Percentiles rank a stretch among this genome's conserved stretches.
These are phyloP conservation scores for Fagopyrum homotropicum DNA, from an alignment of 148 eudicot genomes.

Conservation along the genomic window DNA sequence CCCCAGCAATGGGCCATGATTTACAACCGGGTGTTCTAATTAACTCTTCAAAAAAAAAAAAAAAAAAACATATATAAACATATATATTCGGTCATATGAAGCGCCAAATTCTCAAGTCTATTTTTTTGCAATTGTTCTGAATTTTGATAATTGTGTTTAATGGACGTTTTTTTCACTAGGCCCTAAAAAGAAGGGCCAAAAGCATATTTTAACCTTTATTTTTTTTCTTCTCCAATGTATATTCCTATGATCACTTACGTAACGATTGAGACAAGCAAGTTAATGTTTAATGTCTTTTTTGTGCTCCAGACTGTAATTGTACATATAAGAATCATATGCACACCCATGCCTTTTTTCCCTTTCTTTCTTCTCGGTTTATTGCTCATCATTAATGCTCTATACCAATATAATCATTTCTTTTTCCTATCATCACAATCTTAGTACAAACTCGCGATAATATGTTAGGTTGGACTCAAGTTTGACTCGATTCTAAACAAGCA, in stretches of 20 bases:
- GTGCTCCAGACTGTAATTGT: slow-evolving; percentile 9
- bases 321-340: slow-evolving; percentile 2
- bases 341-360: not conserved
- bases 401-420: too few species aligned
- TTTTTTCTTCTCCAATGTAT: not conserved
- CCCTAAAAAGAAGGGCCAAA: not conserved
- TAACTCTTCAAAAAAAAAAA: too few species aligned
- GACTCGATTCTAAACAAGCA: too few species aligned
- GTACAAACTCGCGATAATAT: too few species aligned
- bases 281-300: not conserved
- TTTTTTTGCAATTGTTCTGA: not conserved
- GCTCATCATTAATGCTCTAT: not conserved
- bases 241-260: not conserved
- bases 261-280: slow-evolving; percentile 8
- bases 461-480: too few species aligned
- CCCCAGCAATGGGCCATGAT: too few species aligned
- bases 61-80: not conserved
- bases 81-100: slow-evolving; percentile 3
- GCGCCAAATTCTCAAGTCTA: slow-evolving; percentile 1
- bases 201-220: not conserved
- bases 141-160: not conserved
- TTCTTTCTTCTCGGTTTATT: too few species aligned
- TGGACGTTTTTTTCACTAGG: not conserved
- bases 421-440: too few species aligned
- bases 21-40: too few species aligned